Evolutionary conservation across 2,329 filamentous ascomycete species (phyloP).

Genomic region (Penicillium sp.): DNA sequence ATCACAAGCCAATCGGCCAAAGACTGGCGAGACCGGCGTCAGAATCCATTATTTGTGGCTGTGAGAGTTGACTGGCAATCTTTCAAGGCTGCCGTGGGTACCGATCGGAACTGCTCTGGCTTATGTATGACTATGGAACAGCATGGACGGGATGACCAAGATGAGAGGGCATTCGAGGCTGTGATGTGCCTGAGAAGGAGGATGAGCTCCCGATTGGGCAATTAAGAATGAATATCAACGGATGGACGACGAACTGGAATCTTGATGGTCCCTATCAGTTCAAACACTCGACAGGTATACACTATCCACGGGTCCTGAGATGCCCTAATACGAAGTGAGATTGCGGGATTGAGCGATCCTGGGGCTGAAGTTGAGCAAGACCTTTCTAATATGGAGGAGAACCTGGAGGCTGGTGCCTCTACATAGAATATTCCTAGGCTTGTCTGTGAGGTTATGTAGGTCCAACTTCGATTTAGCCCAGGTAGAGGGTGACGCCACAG

Average conservation of each 20-base stretch:
- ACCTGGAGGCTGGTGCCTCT: too few relatives aligned
- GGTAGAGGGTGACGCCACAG: background rate
- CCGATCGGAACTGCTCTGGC: background rate
- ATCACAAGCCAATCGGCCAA: background rate
- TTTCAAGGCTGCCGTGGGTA: too few relatives aligned
- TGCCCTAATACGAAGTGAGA: background rate
- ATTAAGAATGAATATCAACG: constrained; percentile 23
- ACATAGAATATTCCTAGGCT: too few relatives aligned
- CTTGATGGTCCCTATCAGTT: background rate
- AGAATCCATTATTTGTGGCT: too few relatives aligned
- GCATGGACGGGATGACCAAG: too few relatives aligned
- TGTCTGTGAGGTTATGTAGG: too few relatives aligned
- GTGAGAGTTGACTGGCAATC: background rate
- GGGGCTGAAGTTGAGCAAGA: too few relatives aligned
- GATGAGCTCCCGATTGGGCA: constrained; percentile 16
- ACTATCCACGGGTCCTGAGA: background rate
- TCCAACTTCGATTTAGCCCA: too few relatives aligned
- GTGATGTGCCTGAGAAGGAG: constrained; percentile 8
- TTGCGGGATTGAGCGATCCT: background rate
- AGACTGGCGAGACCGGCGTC: background rate
- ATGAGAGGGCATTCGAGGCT: background rate
- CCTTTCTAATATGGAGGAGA: too few relatives aligned
- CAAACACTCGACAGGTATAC: constrained; percentile 3
- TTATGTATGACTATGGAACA: background rate
- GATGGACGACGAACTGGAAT: constrained; percentile 12